Base-by-base conservation (phyloP, 257 asterid species). In the Jacaranda copaia region DNA sequence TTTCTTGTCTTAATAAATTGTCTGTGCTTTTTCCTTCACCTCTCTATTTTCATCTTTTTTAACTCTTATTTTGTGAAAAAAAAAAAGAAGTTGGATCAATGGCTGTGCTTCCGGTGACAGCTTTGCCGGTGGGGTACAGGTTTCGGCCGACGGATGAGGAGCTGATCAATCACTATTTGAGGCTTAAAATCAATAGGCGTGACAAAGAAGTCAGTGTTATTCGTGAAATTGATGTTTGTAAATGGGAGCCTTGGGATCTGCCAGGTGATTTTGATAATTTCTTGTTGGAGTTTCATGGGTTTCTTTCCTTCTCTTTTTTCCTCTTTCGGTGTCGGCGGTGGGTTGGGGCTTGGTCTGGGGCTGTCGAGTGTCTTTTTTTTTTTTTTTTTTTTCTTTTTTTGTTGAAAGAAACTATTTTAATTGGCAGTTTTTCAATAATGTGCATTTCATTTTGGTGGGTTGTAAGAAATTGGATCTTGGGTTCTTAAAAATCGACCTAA, bases 111-210 rank as follows among this genome's bases (percentile, higher is more conserved):
- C 86, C 93, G 72, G 75, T 42, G 53, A 81, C 82, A 42, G 75
- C 90, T 18, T 83, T 94, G 57, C 99, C 99, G 75, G 98, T 94
- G 70, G 97, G 99, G 3, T 94, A 92, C 73, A 76, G 99, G 57
- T 94, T 94, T 81, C 87, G 98, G 9, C 99, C 97, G 18, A 94
- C 99, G 10, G 99, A 94, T 55, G 96, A 86, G 86, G 99, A 94
- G 85, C 90, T 94, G 13, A 84, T 94, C 48, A 88, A 85, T 82
- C 98, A 94, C 82, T 94, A 92, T 71, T 35, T 94, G 73, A 75
- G 88, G 84, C 88, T 84, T 19, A 94, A 94, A 68, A 94, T 92
- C 81, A 91, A 87, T 68, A 78, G 92, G 52, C 85, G 65, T 45
- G 86, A 88, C 66, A 79, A 87, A 19, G 92, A 92, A 68, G 98